Base-by-base conservation (phyloP, 495 filamentous ascomycete genomes). In the Lasiosphaeria ovina region DNA sequence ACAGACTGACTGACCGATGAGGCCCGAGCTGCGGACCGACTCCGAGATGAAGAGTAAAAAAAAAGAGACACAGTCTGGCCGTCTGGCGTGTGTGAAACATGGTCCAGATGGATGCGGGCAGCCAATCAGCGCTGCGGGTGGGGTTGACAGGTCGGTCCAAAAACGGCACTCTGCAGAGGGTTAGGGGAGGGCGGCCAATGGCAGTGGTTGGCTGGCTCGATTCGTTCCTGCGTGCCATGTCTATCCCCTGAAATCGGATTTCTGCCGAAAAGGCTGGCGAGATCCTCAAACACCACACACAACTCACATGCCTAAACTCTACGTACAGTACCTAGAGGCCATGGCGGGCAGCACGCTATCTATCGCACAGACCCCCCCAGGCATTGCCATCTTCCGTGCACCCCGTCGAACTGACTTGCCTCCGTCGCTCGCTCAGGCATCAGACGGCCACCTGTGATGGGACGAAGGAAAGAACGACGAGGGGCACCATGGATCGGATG, bases 381-480 rank as follows among this genome's bases (percentile, higher is more conserved):
- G 59, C 65, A 64, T 66, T 62, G 59, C 55, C 47, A 61, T 42
- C 58, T 54, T 49, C 42, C 35, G 57, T 62, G 63, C 55, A 60
- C 35, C 57, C 50, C 33, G 51, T 45, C 31, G 45, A 57, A 4
- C 16, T 48, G 48, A 52, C 51, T 54, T 54, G 54, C 59, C 58
- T 49, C 32, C 31, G 54, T 52, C 17, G 47, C 17, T 16, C 6
- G 47, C 47, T n/a, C 12, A 49, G 47, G 47, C 11, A 49, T 49
- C 11, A 3, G 17, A 49, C 11, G 47, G 47, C 47, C 10, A 16
- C 7, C 8, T n/a, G n/a, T 17, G n/a, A 1, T n/a, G 47, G 47
- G 47, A 1, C 7, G 47, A 24, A 49, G n/a, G 24, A 24, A 24
- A 24, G 24, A 24, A 24, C 24, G 24, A 24, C 24, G 24, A 24